Base-by-base conservation (phyloP, 1,284 basidiomycete genomes). In the Sparassis latifolia region DNA sequence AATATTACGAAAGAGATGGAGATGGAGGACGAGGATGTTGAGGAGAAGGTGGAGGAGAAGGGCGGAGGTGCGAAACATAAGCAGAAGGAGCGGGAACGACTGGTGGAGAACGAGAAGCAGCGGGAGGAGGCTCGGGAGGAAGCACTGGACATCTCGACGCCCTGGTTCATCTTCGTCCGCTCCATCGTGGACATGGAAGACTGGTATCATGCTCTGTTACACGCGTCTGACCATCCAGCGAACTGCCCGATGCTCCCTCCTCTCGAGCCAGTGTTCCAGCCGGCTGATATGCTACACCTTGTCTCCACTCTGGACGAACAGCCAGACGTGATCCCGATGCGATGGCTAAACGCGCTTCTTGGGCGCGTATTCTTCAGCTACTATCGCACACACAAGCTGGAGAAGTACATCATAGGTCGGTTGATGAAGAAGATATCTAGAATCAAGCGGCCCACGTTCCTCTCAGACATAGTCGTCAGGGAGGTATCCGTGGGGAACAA, bases 261-360 rank as follows among this genome's bases (percentile, higher is more conserved):
- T 3, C 73, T 84, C 46, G 71, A 67, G 47, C 67, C 76, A 29
- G 76, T 96, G 32, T 98, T 94, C 71, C 75, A 78, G 47, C 73
- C 82, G 2, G 69, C 75, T 4, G 92, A 97, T 66, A 97, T 98
- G 92, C 76, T 82, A 44, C 74, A 80, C 55, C 78, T 99, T 35
- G 85, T 97, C 46, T 72, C 84, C 10, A 89, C 85, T 2, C 78
- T 99, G 53, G 95, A 97, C 71, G 85, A 86, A 55, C 86, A 93
- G 61, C 90, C 94, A 2, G 96, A 98, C 65, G 89, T 94, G 45
- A 94, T 97, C 52, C 93, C 93, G 1, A 90, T 95, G 78, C 86
- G 95, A 12, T 99, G 97, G 96, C 76, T 97, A 48, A 99, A 99
- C 62, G 96, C 93, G 0, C 72, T 98, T 48, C 67, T 98, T 47